Conservation (phyloP, 2,329 filamentous ascomycete species). For the Acarospora socialis region DNA sequence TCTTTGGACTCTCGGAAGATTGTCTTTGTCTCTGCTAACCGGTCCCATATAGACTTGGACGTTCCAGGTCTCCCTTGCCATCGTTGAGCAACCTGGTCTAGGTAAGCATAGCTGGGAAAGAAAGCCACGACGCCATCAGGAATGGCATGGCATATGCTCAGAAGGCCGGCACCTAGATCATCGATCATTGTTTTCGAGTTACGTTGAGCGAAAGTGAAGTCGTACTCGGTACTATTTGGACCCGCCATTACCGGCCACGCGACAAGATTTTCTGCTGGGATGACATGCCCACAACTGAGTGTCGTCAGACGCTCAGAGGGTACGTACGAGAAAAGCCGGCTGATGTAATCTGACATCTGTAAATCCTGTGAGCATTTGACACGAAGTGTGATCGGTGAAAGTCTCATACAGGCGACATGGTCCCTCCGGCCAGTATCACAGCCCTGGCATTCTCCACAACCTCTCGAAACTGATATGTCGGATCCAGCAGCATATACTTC, state of each 20-base stretch:
- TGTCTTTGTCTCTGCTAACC: constrained; percentile 43
- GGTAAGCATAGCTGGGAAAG: constrained; percentile 88
- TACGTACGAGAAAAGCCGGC: constrained; percentile 72
- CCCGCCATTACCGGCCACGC: constrained; percentile 53
- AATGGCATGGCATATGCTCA: constrained; percentile 57
- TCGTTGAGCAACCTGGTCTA: constrained; percentile 53
- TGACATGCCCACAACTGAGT: constrained; percentile 87
- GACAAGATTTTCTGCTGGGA: constrained; percentile 66
- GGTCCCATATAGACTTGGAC: constrained; percentile 41
- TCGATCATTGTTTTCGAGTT: constrained; percentile 53
- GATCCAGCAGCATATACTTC: constrained; percentile 79
- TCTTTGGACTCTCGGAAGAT: constrained; percentile 43
- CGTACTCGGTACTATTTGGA: constrained; percentile 44
- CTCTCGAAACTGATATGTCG: constrained; percentile 78
- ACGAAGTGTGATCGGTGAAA: constrained; percentile 8
- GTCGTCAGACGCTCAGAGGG: constrained; percentile 51
- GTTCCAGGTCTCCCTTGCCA: constrained; percentile 38
- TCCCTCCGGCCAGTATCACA: constrained; percentile 83
- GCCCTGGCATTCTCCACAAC: constrained; percentile 74
- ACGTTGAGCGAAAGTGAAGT: constrained; percentile 77
- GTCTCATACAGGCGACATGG: constrained; percentile 68
- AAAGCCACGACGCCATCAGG: constrained; percentile 88
- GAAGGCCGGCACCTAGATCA: constrained; percentile 59
- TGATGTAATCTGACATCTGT: constrained; percentile 70
- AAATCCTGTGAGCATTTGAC: constrained; percentile 8